Conservation (phyloP, 768 basidiomycete genomes). For the Calocybe indica region DNA sequence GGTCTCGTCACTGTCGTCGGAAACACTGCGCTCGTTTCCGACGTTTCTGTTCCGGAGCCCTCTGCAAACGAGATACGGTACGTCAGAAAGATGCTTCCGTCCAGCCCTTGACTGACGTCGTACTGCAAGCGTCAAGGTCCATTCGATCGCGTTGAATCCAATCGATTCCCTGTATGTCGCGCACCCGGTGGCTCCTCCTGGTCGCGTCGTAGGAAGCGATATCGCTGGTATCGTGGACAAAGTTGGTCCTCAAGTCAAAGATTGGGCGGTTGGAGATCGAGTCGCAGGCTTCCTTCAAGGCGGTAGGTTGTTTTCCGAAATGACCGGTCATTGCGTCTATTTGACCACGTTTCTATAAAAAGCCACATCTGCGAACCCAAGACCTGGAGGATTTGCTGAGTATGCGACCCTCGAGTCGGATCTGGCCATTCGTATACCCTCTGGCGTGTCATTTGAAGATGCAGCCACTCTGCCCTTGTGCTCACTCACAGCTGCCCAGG, state of each 20-base stretch:
- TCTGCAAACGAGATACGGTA: slow-evolving; percentile 22
- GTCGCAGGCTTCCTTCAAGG: slow-evolving; percentile 27
- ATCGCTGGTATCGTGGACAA: slow-evolving; percentile 26
- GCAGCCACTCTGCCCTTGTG: slow-evolving; percentile 26
- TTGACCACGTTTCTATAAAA: not conserved
- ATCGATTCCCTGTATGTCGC: slow-evolving; percentile 24
- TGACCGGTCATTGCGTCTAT: not conserved
- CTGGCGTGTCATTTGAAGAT: slow-evolving; percentile 22
- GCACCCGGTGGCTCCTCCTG: slow-evolving; percentile 18
- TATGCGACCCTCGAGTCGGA: slow-evolving; percentile 27
- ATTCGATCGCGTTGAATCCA: slow-evolving; percentile 26
- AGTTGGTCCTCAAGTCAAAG: slow-evolving; percentile 19
- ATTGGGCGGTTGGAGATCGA: slow-evolving; percentile 25
- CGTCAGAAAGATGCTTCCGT: not conserved
- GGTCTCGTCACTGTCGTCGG: slow-evolving; percentile 21
- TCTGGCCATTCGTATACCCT: slow-evolving; percentile 21
- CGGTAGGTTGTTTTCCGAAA: slow-evolving; percentile 12
- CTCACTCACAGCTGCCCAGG: slow-evolving; percentile 27
- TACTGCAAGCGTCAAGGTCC: slow-evolving; percentile 19
- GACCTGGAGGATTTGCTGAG: slow-evolving; percentile 29
- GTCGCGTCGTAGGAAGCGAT: slow-evolving; percentile 28
- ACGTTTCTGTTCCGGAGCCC: slow-evolving; percentile 21
- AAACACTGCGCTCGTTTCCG: slow-evolving; percentile 20
- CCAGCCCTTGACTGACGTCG: not conserved
- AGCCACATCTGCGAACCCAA: slow-evolving; percentile 25